Percentiles rank a stretch among this genome's conserved stretches.
These are phyloP conservation scores for Cryptomeria japonica DNA, from an alignment of 75 land plant genomes.

Conservation along the genomic window DNA sequence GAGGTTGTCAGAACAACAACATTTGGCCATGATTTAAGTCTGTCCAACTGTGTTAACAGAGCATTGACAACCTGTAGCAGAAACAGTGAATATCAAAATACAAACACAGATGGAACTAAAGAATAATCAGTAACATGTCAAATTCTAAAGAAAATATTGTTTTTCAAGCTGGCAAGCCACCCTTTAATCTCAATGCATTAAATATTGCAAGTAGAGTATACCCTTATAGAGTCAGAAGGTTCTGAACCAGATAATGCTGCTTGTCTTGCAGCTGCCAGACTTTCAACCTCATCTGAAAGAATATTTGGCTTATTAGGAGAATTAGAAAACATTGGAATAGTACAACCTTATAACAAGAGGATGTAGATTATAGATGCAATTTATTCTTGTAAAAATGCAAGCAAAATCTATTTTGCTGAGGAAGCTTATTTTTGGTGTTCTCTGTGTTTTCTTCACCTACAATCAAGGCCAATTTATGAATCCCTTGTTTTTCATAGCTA, in stretches of 20 bases:
- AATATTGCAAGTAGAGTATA: conserved; percentile 14
- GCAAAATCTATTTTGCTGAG: neutral
- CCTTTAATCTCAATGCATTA: neutral
- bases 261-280: conserved; percentile 94
- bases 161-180: neutral
- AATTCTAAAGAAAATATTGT: neutral
- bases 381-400: neutral
- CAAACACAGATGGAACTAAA: neutral
- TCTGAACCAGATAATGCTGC: conserved; percentile 94
- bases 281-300: conserved; percentile 90
- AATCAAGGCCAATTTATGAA: neutral
- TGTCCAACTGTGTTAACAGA: conserved; percentile 89
- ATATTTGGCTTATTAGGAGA: conserved; percentile 1
- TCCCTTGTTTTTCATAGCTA: neutral
- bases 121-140: neutral
- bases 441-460: neutral
- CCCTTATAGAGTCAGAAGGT: conserved; percentile 95
- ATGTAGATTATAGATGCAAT: neutral
- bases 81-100: conserved; percentile 6
- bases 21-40: conserved; percentile 80
- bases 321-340: neutral
- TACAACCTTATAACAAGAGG: neutral
- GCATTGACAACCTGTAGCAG: conserved; percentile 88
- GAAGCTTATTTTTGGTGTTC: neutral
- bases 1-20: conserved; percentile 91